Conservation (phyloP, 371 early-diverging fungal species). For the Actinomortierella ambigua region DNA sequence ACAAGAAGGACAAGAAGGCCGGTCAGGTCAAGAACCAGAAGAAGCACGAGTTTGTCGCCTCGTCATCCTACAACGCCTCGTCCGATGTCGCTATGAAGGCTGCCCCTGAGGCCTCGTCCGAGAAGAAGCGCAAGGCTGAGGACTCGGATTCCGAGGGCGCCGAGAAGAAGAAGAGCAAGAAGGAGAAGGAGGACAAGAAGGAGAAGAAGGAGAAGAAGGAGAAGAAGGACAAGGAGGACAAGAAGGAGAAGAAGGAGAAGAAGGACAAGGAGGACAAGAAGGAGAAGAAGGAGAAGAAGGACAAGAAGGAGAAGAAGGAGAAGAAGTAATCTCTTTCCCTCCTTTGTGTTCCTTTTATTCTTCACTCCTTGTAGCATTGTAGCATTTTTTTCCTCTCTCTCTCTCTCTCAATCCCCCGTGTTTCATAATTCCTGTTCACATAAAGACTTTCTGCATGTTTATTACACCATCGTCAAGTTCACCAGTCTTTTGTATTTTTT, state of each 20-base stretch:
- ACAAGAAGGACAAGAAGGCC: constrained; percentile 27
- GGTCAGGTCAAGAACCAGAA: constrained; percentile 5
- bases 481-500: not conserved
- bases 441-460: not conserved
- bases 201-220: constrained; percentile 56
- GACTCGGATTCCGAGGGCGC: constrained; percentile 20
- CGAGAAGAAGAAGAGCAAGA: constrained; percentile 29
- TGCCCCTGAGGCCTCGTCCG: constrained; percentile 20
- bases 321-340: not conserved
- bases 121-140: constrained; percentile 43
- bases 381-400: not conserved
- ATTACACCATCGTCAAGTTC: not conserved
- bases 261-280: constrained; percentile 53
- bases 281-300: constrained; percentile 47
- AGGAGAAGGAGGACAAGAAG: constrained; percentile 50
- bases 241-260: constrained; percentile 53
- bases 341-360: not conserved
- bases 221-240: constrained; percentile 45
- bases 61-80: constrained; percentile 45
- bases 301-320: constrained; percentile 18
- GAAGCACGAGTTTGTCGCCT: constrained; percentile 52
- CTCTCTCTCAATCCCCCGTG: too few species aligned
- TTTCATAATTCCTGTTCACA: not conserved
- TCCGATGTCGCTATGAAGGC: constrained; percentile 30
- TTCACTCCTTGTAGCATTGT: not conserved